Conservation (phyloP, 2,329 filamentous ascomycete genomes). For the Aspergillus latus region DNA sequence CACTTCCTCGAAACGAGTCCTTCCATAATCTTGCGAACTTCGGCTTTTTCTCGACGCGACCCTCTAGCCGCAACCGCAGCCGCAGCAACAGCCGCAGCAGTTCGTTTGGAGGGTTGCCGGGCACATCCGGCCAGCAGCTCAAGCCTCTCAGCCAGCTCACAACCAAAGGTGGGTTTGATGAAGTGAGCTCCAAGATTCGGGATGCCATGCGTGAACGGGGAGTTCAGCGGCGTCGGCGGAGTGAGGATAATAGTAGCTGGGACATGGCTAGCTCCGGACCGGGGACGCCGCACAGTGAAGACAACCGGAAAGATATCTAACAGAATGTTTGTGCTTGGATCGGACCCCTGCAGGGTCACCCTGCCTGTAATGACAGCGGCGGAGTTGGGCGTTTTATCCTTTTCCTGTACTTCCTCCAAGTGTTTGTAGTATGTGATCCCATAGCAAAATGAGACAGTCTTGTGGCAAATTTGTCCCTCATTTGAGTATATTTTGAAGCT, state of each 20-base stretch:
- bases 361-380: conserved; percentile 17
- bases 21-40: conserved; percentile 87
- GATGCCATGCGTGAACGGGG: conserved; percentile 24
- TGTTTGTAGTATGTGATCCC: conserved; percentile 7
- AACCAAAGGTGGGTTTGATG: conserved; percentile 20
- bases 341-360: conserved; percentile 1
- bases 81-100: conserved; percentile 19
- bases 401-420: conserved; percentile 8
- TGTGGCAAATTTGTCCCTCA: background rate
- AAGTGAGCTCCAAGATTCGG: conserved; percentile 20
- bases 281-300: conserved; percentile 38
- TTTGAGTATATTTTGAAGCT: background rate
- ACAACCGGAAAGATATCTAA: conserved; percentile 38
- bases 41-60: conserved; percentile 85
- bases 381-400: conserved; percentile 22
- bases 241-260: conserved; percentile 33
- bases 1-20: conserved; percentile 83
- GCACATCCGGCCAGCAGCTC: conserved; percentile 14
- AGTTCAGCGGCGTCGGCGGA: conserved; percentile 18
- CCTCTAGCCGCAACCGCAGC: conserved; percentile 37
- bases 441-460: conserved; percentile 1
- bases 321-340: background rate
- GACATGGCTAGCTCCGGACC: conserved; percentile 42
- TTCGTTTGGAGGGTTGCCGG: conserved; percentile 14
- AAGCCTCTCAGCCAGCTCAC: conserved; percentile 20